A percentile compares a stretch with the other conserved stretches of the same genome.
Conservation (phyloP, 164 flowering plant species). For the Akebia trifoliata region DNA sequence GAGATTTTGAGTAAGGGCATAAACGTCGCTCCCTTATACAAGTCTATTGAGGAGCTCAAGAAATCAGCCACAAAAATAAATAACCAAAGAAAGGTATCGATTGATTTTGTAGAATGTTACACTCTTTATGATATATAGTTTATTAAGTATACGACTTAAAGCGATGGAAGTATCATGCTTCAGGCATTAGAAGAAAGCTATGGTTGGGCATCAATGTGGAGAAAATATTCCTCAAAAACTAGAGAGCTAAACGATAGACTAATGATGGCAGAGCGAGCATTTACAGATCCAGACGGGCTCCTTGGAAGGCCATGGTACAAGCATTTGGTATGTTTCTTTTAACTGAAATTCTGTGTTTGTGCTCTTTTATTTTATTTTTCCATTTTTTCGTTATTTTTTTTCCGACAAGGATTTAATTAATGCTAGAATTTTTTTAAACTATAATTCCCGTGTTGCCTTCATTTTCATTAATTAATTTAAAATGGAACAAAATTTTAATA, state of each 20-base stretch:
- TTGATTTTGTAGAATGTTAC: neutral
- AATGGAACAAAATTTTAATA: neutral
- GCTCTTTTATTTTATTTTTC: too few relatives aligned
- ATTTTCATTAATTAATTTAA: neutral
- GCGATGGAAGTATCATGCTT: neutral
- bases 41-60: constrained; percentile 50
- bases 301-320: constrained; percentile 63
- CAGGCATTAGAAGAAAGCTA: constrained; percentile 40
- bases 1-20: constrained; percentile 28
- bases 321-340: constrained; percentile 54
- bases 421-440: too few relatives aligned
- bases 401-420: too few relatives aligned
- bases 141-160: neutral
- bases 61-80: constrained; percentile 47
- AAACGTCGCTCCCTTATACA: constrained; percentile 43
- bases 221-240: constrained; percentile 25
- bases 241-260: constrained; percentile 68
- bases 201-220: constrained; percentile 39
- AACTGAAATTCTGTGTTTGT: too few relatives aligned
- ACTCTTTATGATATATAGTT: neutral
- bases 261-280: constrained; percentile 82
- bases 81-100: constrained; percentile 43
- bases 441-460: too few relatives aligned
- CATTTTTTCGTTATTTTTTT: too few relatives aligned
- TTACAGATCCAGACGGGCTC: constrained; percentile 63